Base-by-base conservation (phyloP, 441 rosid species). In the Aquilaria agallochum region DNA sequence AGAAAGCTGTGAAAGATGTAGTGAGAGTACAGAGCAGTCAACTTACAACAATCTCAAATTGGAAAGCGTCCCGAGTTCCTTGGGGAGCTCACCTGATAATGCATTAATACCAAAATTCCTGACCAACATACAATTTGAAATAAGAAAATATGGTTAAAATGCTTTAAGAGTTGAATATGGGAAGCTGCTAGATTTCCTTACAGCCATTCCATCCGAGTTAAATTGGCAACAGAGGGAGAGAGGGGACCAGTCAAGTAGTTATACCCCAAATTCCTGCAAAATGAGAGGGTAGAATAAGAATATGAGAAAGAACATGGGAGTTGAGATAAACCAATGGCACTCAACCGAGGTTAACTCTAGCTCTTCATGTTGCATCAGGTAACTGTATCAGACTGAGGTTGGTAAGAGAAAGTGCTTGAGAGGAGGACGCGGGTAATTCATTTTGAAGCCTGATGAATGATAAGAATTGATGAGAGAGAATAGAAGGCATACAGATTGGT, bases 41-140 rank as follows among this genome's bases (percentile, higher is more conserved):
- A 73, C 83, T 78, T 83, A 86, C 97, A 90, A 10, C 33, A 59
- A 62, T 72, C 70, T 45, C 58, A 88, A 76, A 65, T 83, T 84
- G 40, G 82, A 70, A 54, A 88, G 87, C 56, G 59, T 27, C 2
- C 83, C 85, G n/a, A 85, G 73, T 69, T 80, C 89, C 50, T 55
- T 69, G 6, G 97, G 97, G 50, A 83, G 68, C 65, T 73, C 71
- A 13, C 89, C 87, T 4, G 89, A 79, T 40, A 79, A 59, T 9
- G 78, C 72, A 72, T 79, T 79, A 27, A 60, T 52, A 50, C 69
- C 80, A 57, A 81, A 0, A 46, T 5, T 45, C 80, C 89, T 84
- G 60, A 44, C 45, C 10, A 47, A 44, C 34, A 58, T 33, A 14
- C 44, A 47, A 2, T 30, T 56, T 31, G 61, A 32, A 2, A 61